Base-by-base conservation (phyloP, 768 basidiomycete genomes). In the Exsudoporus frostii region DNA sequence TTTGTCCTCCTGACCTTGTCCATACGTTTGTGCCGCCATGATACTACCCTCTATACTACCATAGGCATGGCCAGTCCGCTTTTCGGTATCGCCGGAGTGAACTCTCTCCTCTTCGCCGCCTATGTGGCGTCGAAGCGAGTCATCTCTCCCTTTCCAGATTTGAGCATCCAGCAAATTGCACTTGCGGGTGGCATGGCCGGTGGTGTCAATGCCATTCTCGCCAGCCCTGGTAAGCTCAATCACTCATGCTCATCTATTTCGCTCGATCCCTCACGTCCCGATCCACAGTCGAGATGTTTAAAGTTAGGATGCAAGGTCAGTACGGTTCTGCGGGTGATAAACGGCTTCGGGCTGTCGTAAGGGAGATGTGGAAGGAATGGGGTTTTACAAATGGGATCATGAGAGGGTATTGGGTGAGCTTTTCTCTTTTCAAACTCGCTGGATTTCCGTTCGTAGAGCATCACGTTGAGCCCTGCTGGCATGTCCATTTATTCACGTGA, bases 241-340 rank as follows among this genome's bases (percentile, higher is more conserved):
- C n/a, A 9, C 38, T 30, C 34, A 13, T 22, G 13, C 13, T 17
- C 27, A 34, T 41, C 29, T 20, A 7, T 15, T 29, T 30, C 4
- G 5, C 30, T 20, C 17, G 17, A 27, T 27, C 22, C 27, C 27
- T 36, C 17, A 36, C 7, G 1, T 29, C 19, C 10, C 2, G 15
- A 34, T 15, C 55, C 39, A 48, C 55, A 92, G 91, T 93, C 46
- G 97, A 99, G 72, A 92, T 98, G 90, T 98, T 98, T 76, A 98
- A 99, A 72, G 92, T 98, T 27, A 81, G 91, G 17, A 97, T 97
- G 96, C 95, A 97, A 71, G 94, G 89, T 7, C 91, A 98, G 66
- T 96, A 97, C 61, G 96, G 95, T 11, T 79, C 76, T 4, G 76
- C 82, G 13, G 78, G 80, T 9, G 94, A 98, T 67, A 88, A 95